These are phyloP conservation scores for Fraxinus greggii DNA, from an alignment of 305 asterid species.

Conservation along the genomic window DNA sequence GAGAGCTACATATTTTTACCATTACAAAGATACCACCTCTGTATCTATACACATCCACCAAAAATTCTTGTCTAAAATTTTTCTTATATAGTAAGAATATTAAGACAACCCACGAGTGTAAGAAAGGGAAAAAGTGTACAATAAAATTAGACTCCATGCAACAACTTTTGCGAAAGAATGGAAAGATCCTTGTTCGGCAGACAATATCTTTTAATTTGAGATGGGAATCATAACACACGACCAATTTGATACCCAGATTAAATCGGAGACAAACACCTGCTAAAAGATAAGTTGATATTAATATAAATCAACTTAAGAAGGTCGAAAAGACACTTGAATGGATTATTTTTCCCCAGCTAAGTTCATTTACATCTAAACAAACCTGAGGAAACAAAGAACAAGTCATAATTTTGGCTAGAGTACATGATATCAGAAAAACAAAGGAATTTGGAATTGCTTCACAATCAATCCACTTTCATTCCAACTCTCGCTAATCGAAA, in stretches of 20 bases:
- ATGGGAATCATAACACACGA: neutral
- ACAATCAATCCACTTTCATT: neutral
- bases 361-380: neutral
- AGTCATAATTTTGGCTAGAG: neutral
- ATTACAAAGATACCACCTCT: neutral
- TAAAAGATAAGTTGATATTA: neutral
- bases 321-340: neutral
- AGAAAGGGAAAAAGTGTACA: neutral
- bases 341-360: neutral
- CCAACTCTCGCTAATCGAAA: neutral
- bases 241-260: neutral
- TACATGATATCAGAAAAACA: neutral
- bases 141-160: neutral
- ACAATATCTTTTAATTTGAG: neutral
- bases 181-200: neutral
- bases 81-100: too few relatives aligned
- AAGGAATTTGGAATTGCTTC: neutral
- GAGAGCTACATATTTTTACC: neutral
- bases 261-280: neutral
- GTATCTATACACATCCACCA: neutral
- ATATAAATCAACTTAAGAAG: neutral
- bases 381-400: neutral
- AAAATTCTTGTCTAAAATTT: neutral
- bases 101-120: neutral
- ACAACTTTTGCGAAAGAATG: neutral